phyloP scores from a whole-genome alignment of 306 rosid species.

The Citrullus amarus region DNA sequence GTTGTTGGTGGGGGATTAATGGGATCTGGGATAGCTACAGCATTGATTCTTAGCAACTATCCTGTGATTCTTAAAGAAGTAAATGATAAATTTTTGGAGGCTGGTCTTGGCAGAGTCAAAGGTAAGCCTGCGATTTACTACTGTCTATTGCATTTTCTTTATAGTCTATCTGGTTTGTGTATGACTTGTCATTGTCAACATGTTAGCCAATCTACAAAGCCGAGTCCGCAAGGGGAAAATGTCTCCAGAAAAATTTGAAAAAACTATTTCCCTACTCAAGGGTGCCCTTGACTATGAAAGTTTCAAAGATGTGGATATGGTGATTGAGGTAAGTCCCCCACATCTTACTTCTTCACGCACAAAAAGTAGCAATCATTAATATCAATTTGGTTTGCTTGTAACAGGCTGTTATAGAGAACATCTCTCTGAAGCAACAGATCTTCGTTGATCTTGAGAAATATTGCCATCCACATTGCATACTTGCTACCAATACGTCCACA shows the following conservation, averaged over 20 bases:
- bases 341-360: not conserved
- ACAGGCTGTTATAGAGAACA: constrained; percentile 90
- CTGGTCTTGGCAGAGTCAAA: constrained; percentile 73
- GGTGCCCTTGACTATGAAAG: constrained; percentile 67
- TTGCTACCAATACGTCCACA: constrained; percentile 92
- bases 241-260: constrained; percentile 66
- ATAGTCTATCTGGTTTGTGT: not conserved
- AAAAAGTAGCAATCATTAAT: not conserved
- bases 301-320: constrained; percentile 87
- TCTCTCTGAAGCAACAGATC: constrained; percentile 83
- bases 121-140: constrained; percentile 39
- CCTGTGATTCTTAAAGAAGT: constrained; percentile 88
- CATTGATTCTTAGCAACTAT: constrained; percentile 60
- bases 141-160: not conserved
- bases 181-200: constrained; percentile 42
- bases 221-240: constrained; percentile 71
- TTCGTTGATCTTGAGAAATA: constrained; percentile 85
- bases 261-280: constrained; percentile 53
- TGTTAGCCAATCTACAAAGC: constrained; percentile 86
- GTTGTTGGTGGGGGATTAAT: constrained; percentile 91
- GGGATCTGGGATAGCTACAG: constrained; percentile 98
- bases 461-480: constrained; percentile 84
- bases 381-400: constrained; percentile 14
- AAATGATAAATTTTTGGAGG: constrained; percentile 72
- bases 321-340: constrained; percentile 64